Evolutionary conservation across 2,329 filamentous ascomycete species (phyloP).

Genomic region (Shiraia sp.): DNA sequence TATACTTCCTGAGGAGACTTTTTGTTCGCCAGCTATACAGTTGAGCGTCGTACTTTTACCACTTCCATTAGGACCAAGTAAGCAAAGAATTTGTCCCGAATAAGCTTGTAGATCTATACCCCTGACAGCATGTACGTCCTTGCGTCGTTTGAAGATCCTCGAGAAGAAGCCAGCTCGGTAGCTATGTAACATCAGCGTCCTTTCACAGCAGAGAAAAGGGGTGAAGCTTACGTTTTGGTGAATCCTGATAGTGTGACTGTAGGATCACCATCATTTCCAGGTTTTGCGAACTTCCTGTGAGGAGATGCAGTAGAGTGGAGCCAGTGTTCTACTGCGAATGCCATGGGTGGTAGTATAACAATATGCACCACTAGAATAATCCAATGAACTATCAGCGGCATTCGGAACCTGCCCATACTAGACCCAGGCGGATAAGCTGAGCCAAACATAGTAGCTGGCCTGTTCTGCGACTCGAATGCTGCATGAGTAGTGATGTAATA

Average conservation of each 20-base stretch:
- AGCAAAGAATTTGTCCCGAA: slow-evolving; percentile 28
- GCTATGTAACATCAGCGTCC: slow-evolving; percentile 6
- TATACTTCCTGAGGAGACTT: slow-evolving; percentile 25
- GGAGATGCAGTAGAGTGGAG: slow-evolving; percentile 26
- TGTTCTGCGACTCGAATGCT: slow-evolving; percentile 15
- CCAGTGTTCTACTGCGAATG: slow-evolving; percentile 21
- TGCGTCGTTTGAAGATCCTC: slow-evolving; percentile 20
- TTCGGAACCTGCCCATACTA: slow-evolving; percentile 7
- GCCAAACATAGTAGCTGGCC: slow-evolving; percentile 16
- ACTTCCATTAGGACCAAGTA: slow-evolving; percentile 32
- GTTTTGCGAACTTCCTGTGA: slow-evolving; percentile 38
- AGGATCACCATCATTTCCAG: slow-evolving; percentile 8
- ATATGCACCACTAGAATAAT: slow-evolving; percentile 27
- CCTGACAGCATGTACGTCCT: slow-evolving; percentile 24
- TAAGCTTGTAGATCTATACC: slow-evolving; percentile 25
- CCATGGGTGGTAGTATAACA: slow-evolving; percentile 22
- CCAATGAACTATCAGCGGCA: slow-evolving; percentile 25
- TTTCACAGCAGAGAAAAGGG: not conserved
- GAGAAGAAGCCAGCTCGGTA: slow-evolving; percentile 20
- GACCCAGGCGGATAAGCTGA: slow-evolving; percentile 3
- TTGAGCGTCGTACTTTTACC: slow-evolving; percentile 33
- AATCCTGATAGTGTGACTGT: slow-evolving; percentile 47
- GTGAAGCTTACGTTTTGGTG: slow-evolving; percentile 21
- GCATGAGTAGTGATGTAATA: slow-evolving; percentile 31
- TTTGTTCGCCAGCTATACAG: slow-evolving; percentile 27